A percentile compares a stretch with the other conserved stretches of the same genome.
phyloP scores from a whole-genome alignment of 805 yeast genomes.

The Maudiozyma saulgeensis region DNA sequence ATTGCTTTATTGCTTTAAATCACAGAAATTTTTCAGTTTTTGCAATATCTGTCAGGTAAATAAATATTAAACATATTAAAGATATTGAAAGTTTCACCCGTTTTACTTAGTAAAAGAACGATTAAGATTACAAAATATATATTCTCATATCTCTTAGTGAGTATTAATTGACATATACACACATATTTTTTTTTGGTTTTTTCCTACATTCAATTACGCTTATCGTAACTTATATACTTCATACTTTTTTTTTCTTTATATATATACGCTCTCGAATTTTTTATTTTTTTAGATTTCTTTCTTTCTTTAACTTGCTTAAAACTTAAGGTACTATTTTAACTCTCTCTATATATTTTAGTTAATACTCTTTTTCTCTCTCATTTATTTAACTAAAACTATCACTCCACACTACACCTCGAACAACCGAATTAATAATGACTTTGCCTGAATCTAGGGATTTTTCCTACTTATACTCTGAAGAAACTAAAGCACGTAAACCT shows the following conservation, averaged over 20 bases:
- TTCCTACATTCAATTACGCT: background rate
- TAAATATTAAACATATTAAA: too few relatives aligned
- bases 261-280: background rate
- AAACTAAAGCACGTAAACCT: slow-evolving; percentile 63
- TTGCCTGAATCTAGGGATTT: slow-evolving; percentile 56
- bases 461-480: slow-evolving; percentile 63
- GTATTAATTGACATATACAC: background rate
- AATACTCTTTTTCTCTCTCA: too few relatives aligned
- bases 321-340: too few relatives aligned
- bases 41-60: background rate
- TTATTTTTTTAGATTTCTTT: background rate
- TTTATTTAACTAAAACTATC: too few relatives aligned
- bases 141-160: background rate
- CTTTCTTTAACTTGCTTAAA: too few relatives aligned
- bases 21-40: background rate
- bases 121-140: too few relatives aligned
- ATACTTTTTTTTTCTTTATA: background rate
- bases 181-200: background rate
- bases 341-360: too few relatives aligned
- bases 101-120: too few relatives aligned
- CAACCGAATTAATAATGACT: slow-evolving; percentile 11
- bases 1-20: background rate
- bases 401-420: too few relatives aligned
- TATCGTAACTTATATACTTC: too few relatives aligned
- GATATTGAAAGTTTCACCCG: too few relatives aligned